Conservation (phyloP, 2,329 filamentous ascomycete species). For the Fusarium buxicola region DNA sequence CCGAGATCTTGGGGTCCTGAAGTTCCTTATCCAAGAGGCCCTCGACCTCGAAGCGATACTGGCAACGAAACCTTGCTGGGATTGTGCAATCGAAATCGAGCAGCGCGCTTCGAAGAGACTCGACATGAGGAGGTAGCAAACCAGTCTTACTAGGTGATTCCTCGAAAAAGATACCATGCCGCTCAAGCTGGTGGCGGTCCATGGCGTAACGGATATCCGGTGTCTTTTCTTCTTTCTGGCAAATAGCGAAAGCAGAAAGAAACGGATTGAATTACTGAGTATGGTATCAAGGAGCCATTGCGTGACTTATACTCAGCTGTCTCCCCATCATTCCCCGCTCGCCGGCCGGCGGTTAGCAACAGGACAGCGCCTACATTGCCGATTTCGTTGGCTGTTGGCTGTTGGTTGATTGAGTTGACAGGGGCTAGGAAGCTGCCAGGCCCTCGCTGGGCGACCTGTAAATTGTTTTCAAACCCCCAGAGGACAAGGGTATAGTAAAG, state of each 20-base stretch:
- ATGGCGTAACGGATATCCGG: neutral
- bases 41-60: too few species aligned
- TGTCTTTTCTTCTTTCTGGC: neutral
- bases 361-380: neutral
- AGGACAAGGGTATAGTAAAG: neutral
- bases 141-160: neutral
- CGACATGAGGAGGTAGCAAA: slow-evolving; percentile 22
- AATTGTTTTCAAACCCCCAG: neutral
- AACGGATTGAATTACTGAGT: too few species aligned
- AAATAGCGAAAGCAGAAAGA: too few species aligned
- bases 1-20: slow-evolving; percentile 6
- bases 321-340: neutral
- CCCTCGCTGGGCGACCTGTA: neutral
- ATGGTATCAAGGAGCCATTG: too few species aligned
- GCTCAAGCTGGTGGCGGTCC: slow-evolving; percentile 5
- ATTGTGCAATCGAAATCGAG: slow-evolving; percentile 32
- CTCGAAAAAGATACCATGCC: slow-evolving; percentile 30
- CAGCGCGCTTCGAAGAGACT: slow-evolving; percentile 19
- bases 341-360: neutral
- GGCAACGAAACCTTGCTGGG: slow-evolving; percentile 11
- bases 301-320: too few species aligned
- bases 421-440: neutral
- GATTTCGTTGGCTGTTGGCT: neutral
- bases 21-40: too few species aligned
- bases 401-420: neutral